Percentiles rank a stretch among this genome's conserved stretches.
These are phyloP conservation scores for Vaccinium macrocarpon DNA, from an alignment of 148 eudicot species.

Conservation along the genomic window DNA sequence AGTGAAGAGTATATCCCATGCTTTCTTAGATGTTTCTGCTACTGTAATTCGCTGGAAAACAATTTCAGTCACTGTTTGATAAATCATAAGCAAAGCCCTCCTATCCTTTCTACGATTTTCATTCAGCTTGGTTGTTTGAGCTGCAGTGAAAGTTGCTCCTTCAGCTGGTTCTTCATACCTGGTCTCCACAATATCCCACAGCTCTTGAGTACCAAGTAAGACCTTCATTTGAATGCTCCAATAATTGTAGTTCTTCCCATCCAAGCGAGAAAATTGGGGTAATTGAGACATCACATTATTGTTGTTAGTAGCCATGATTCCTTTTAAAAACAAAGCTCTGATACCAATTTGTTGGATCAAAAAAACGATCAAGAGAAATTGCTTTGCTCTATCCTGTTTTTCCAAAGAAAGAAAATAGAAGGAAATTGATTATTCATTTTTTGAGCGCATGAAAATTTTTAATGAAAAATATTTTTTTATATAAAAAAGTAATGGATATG, in stretches of 20 bases:
- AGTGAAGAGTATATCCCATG: too few species aligned
- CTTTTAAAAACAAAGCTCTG: background rate
- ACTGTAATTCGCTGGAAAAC: background rate
- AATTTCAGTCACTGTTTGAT: background rate
- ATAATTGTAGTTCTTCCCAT: background rate
- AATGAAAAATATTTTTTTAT: background rate
- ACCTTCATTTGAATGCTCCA: too few species aligned
- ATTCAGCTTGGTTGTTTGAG: background rate
- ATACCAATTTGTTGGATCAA: slow-evolving; percentile 1
- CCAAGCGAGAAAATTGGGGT: background rate
- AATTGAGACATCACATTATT: background rate
- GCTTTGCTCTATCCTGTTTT: background rate
- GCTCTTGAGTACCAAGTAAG: too few species aligned
- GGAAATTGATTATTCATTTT: background rate
- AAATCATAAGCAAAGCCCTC: background rate
- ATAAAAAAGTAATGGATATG: too few species aligned
- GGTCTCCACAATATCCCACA: too few species aligned
- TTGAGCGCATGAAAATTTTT: background rate
- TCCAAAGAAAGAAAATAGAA: background rate
- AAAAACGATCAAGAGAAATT: background rate
- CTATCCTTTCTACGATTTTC: background rate
- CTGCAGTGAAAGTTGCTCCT: background rate
- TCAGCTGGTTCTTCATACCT: background rate
- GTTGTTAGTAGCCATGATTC: background rate
- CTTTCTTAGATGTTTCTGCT: background rate